Conservation (phyloP, 2,329 filamentous ascomycete species). For the Uncinocarpus reesii region DNA sequence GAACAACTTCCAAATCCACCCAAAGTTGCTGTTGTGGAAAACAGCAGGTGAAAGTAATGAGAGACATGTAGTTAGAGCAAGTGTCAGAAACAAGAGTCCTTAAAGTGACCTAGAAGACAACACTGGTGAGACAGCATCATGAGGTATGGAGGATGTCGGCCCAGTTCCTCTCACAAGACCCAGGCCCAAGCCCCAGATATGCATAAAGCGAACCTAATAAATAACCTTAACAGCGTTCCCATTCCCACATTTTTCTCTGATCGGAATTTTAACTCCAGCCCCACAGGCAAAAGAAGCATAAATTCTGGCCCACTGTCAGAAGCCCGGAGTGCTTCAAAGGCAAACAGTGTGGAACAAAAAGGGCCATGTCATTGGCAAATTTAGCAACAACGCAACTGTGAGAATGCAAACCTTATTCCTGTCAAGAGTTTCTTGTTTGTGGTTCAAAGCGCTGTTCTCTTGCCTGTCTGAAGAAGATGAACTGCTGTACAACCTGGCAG, state of each 20-base stretch:
- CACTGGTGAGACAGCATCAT: too few species aligned
- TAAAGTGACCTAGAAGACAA: too few species aligned
- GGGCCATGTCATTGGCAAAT: constrained; percentile 5
- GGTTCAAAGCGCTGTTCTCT: too few species aligned
- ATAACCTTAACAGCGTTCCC: constrained; percentile 9
- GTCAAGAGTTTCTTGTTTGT: background rate
- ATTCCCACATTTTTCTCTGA: background rate
- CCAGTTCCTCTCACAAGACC: background rate
- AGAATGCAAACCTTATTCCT: background rate
- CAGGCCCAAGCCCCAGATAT: constrained; percentile 5
- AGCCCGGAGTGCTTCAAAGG: too few species aligned
- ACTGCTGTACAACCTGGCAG: too few species aligned
- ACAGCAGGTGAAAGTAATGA: too few species aligned
- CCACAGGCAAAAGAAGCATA: constrained; percentile 11
- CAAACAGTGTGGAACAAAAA: constrained; percentile 4
- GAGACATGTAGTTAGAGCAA: too few species aligned
- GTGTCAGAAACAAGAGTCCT: too few species aligned
- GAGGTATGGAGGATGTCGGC: too few species aligned
- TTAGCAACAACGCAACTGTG: constrained; percentile 5
- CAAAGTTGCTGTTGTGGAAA: too few species aligned
- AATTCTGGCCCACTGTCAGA: background rate
- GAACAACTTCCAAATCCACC: too few species aligned
- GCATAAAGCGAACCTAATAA: constrained; percentile 10
- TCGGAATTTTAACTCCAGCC: background rate
- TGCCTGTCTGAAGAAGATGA: too few species aligned